Conservation (phyloP, 2,329 filamentous ascomycete species). For the Bipolaris victoriae region DNA sequence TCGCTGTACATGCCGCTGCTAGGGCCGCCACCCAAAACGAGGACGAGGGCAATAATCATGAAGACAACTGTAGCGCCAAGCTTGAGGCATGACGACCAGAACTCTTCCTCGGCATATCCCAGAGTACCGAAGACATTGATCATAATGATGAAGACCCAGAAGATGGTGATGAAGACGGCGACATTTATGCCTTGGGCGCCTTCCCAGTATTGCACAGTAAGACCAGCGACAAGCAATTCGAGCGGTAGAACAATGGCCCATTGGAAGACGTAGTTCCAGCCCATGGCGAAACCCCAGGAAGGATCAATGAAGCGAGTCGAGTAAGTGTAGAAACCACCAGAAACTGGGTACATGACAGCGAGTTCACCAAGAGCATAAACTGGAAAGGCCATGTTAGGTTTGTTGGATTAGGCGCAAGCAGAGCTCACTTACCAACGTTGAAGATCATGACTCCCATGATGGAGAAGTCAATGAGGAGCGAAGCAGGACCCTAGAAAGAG, state of each 20-base stretch:
- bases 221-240: constrained; percentile 48
- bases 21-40: constrained; percentile 63
- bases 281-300: constrained; percentile 52
- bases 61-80: constrained; percentile 47
- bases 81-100: constrained; percentile 48
- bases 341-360: constrained; percentile 65
- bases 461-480: constrained; percentile 49
- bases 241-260: constrained; percentile 49
- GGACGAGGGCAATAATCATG: constrained; percentile 58
- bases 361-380: constrained; percentile 61
- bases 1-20: constrained; percentile 52
- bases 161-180: constrained; percentile 48
- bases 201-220: constrained; percentile 49
- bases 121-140: constrained; percentile 50
- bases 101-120: constrained; percentile 52
- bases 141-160: constrained; percentile 46
- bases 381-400: constrained; percentile 50
- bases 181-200: constrained; percentile 25
- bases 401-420: neutral
- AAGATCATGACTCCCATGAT: constrained; percentile 50
- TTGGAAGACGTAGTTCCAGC: constrained; percentile 48
- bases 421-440: constrained; percentile 44
- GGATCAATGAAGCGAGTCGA: constrained; percentile 57
- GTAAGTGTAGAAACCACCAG: constrained; percentile 59
- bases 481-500: constrained; percentile 37